Evolutionary conservation across 768 basidiomycete genomes (phyloP), one percentile per base, ranked within the genome.

Genomic region (Mycena epipterygia): DNA sequence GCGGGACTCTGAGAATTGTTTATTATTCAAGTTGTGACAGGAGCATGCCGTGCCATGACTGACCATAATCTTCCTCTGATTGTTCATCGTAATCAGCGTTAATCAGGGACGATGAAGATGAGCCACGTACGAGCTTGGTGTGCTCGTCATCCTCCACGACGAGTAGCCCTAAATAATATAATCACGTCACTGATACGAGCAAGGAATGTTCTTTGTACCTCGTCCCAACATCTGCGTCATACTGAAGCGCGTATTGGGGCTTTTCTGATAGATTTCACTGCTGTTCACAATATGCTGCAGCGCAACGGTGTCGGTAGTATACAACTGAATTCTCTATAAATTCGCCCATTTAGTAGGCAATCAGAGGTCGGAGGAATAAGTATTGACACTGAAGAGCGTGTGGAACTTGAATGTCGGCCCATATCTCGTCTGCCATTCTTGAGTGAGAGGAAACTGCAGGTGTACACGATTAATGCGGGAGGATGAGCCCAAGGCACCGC

Each of bases 1-100:
- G 84, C 83, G 9, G 85, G 85, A 53, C 84, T 86, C 85, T 83
- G 56, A 12, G 39, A 27, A 48, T 25, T 11, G 9, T 29, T 48
- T 14, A 23, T 21, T 3, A 27, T 7, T n/a, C 37, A 39, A 39
- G n/a, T 21, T 11, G 32, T 11, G n/a, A 19, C 7, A 7, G 8
- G 17, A 17, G 14, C 5, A n/a, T 19, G 9, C 6, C 4, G 9
- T n/a, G n/a, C n/a, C n/a, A n/a, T n/a, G n/a, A n/a, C 65, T 7
- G 9, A 62, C 67, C 67, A 68, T 68, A 7, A 68, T 61, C 19
- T 68, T 68, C 56, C 67, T 32, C 67, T 68, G 44, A 23, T 14
- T 21, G 1, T 19, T 19, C n/a, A n/a, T n/a, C n/a, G 25, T 12
- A 6, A 33, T 52, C 16, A 42, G 30, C 2, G 19, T 17, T 23